phyloP scores from a whole-genome alignment of 139 green algal species.

The Protoeuglena noctilucae region DNA sequence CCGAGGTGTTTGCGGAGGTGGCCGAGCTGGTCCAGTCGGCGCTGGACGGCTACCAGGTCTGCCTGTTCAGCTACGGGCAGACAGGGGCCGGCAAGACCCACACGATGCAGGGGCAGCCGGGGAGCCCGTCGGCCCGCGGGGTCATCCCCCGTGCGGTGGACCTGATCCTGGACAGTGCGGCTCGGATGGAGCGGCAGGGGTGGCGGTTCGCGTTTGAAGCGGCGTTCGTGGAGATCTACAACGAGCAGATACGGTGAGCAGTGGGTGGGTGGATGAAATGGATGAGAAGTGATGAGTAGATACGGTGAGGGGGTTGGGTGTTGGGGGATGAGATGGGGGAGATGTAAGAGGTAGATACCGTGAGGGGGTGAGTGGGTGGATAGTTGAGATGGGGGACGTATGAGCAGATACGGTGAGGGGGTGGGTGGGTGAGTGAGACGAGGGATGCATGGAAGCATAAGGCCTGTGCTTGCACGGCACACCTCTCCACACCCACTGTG shows the following conservation, averaged over 20 bases:
- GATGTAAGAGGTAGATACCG: too few species aligned
- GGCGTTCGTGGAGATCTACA: conserved; percentile 87
- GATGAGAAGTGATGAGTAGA: too few species aligned
- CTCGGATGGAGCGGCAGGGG: conserved; percentile 34
- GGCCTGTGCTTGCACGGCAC: too few species aligned
- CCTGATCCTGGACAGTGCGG: conserved; percentile 52
- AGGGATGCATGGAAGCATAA: too few species aligned
- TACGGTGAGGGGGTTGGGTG: too few species aligned
- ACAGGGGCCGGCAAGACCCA: conserved; percentile 93
- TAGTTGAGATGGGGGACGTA: too few species aligned
- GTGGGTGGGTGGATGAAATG: too few species aligned
- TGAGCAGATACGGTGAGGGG: too few species aligned
- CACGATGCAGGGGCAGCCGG: conserved; percentile 79
- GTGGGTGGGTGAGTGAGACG: too few species aligned
- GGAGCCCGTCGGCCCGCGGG: conserved; percentile 24
- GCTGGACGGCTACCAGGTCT: conserved; percentile 95
- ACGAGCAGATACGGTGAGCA: conserved; percentile 54
- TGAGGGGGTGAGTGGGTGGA: too few species aligned
- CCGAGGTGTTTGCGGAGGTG: conserved; percentile 67
- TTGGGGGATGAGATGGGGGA: too few species aligned
- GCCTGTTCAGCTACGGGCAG: conserved; percentile 95
- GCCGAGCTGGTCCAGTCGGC: conserved; percentile 83
- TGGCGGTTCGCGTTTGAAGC: conserved; percentile 76
- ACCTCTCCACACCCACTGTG: too few species aligned
- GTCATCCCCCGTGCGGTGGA: conserved; percentile 76